phyloP scores from a whole-genome alignment of 108 stramenopile species.

The Discostella pseudostelligera region DNA sequence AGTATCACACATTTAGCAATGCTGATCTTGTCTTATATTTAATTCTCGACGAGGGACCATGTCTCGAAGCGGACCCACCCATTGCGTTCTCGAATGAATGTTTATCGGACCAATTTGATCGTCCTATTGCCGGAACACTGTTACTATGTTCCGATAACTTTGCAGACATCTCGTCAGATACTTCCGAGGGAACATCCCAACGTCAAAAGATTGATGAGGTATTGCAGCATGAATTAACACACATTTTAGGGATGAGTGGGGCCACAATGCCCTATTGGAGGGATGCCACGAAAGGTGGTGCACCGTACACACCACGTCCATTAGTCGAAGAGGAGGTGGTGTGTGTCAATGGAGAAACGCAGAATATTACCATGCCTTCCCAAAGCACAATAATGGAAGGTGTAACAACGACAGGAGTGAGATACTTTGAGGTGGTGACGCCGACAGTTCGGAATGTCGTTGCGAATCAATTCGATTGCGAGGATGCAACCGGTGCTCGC shows the following conservation, averaged over 20 bases:
- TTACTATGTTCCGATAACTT: constrained; percentile 1
- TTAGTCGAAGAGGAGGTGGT: constrained; percentile 9
- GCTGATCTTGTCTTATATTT: constrained; percentile 25
- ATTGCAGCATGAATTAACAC: constrained; percentile 26
- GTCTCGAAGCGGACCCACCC: constrained; percentile 19
- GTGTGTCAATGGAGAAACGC: constrained; percentile 19
- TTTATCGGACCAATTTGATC: constrained; percentile 27
- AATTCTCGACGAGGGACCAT: constrained; percentile 28
- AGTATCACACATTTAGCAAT: background rate
- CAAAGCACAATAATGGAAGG: constrained; percentile 9
- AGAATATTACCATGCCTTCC: constrained; percentile 18
- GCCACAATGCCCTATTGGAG: constrained; percentile 21
- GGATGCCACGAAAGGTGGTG: constrained; percentile 18
- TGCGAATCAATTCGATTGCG: constrained; percentile 29
- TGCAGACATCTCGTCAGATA: background rate
- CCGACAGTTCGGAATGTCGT: constrained; percentile 33
- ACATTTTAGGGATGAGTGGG: constrained; percentile 28
- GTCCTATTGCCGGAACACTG: constrained; percentile 13
- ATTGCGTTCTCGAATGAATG: constrained; percentile 34
- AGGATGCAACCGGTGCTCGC: constrained; percentile 19
- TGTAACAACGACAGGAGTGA: constrained; percentile 9
- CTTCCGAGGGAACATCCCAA: background rate
- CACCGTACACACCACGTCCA: constrained; percentile 21
- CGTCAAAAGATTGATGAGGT: constrained; percentile 30
- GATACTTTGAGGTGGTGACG: constrained; percentile 33